Evolutionary conservation across 352 stramenopile species (phyloP).

Genomic region (Pythium inflatum): DNA sequence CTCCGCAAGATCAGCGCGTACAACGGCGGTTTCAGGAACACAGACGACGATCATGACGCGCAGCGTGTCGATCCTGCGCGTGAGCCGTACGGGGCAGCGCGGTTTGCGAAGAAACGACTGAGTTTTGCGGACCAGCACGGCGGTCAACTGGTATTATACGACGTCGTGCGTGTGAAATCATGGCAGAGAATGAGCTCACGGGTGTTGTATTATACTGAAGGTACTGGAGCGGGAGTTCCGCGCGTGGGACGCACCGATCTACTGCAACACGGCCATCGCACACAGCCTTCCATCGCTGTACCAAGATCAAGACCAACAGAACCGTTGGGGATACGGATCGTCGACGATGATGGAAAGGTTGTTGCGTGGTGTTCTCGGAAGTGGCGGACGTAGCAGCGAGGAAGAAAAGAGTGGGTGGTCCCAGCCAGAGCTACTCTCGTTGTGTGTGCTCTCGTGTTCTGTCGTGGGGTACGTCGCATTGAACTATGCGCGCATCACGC

Average conservation of each 20-base stretch:
- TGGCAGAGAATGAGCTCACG: background rate
- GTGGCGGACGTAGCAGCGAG: constrained; percentile 17
- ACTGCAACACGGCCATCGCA: constrained; percentile 40
- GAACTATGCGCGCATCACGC: constrained; percentile 23
- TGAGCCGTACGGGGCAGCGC: constrained; percentile 13
- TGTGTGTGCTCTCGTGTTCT: constrained; percentile 61
- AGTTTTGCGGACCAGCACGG: constrained; percentile 67
- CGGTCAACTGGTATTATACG: constrained; percentile 42
- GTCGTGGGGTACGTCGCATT: constrained; percentile 51
- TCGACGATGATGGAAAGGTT: constrained; percentile 35
- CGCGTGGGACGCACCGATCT: constrained; percentile 49
- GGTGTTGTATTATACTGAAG: constrained; percentile 1
- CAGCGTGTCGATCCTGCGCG: background rate
- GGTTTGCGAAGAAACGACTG: constrained; percentile 57
- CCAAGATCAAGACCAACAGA: background rate
- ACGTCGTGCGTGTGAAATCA: background rate
- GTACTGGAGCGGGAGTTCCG: constrained; percentile 48
- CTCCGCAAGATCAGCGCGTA: constrained; percentile 62
- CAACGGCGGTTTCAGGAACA: constrained; percentile 32
- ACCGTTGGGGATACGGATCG: background rate
- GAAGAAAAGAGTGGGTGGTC: constrained; percentile 46
- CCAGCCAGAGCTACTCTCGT: constrained; percentile 51
- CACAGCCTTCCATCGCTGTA: constrained; percentile 23
- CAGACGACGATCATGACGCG: constrained; percentile 24
- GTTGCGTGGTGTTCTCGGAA: constrained; percentile 22